These are phyloP conservation scores for Fusarium avenaceum DNA, from an alignment of 2,329 filamentous ascomycete species.

Conservation along the genomic window DNA sequence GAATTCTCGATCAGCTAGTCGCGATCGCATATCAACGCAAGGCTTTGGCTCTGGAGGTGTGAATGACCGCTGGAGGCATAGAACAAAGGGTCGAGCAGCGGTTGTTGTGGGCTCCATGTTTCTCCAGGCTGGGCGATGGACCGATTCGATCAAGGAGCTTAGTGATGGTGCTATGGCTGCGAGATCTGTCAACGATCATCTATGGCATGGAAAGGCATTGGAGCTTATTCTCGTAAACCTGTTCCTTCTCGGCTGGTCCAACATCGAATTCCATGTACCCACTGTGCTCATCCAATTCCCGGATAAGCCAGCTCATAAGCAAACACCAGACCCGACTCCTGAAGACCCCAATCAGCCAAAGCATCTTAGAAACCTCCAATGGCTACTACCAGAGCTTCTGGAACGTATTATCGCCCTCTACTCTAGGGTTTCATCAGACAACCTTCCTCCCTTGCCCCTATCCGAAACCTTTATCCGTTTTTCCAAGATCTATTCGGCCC, in stretches of 20 bases:
- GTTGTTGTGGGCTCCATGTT: constrained; percentile 88
- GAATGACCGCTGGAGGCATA: constrained; percentile 82
- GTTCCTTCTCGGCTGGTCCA: constrained; percentile 85
- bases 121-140: constrained; percentile 90
- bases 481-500: constrained; percentile 75
- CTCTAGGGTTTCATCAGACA: constrained; percentile 76
- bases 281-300: constrained; percentile 66
- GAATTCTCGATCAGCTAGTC: constrained; percentile 63
- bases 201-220: constrained; percentile 98
- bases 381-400: constrained; percentile 77
- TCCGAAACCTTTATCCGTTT: constrained; percentile 82
- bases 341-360: constrained; percentile 62
- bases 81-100: constrained; percentile 82
- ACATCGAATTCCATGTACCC: constrained; percentile 84
- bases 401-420: constrained; percentile 83
- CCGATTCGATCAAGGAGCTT: constrained; percentile 86
- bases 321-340: constrained; percentile 45
- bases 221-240: constrained; percentile 89
- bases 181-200: constrained; percentile 85
- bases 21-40: constrained; percentile 72
- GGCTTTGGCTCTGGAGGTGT: constrained; percentile 80
- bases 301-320: constrained; percentile 59
- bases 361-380: constrained; percentile 67
- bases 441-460: constrained; percentile 76
- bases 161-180: constrained; percentile 83